Evolutionary conservation across 148 eudicot species (phyloP).

Genomic region (Suaeda aralocaspica): DNA sequence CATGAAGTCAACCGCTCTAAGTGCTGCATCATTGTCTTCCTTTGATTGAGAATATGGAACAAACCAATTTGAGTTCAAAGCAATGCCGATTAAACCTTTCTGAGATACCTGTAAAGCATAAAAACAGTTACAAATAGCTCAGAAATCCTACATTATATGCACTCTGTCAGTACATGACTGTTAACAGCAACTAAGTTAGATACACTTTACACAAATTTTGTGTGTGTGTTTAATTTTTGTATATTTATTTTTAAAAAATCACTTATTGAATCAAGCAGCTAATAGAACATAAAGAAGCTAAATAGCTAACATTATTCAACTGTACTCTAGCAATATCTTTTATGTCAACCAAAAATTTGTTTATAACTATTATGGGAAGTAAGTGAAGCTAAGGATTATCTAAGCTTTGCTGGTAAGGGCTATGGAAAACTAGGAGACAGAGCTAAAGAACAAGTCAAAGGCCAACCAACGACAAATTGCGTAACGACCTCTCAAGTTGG

Average conservation of each 20-base stretch:
- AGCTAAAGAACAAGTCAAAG: neutral
- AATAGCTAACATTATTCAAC: no score
- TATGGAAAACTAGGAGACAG: neutral
- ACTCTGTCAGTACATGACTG: neutral
- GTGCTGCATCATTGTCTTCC: slow-evolving; percentile 26
- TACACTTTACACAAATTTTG: neutral
- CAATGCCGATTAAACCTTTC: slow-evolving; percentile 51
- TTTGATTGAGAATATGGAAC: slow-evolving; percentile 32
- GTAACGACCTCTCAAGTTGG: no score
- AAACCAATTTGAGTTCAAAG: slow-evolving; percentile 40
- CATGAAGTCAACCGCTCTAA: slow-evolving; percentile 47
- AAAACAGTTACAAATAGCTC: slow-evolving; percentile 2
- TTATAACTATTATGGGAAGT: no score
- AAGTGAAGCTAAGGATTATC: neutral
- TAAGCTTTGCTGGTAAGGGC: neutral
- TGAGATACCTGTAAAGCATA: slow-evolving; percentile 32
- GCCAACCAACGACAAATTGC: neutral
- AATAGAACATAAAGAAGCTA: no score
- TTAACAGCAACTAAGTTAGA: neutral
- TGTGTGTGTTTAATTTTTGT: no score
- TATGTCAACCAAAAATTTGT: no score
- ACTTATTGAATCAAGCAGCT: slow-evolving; percentile 2
- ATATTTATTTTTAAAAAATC: neutral
- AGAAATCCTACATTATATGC: slow-evolving; percentile 1
- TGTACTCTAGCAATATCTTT: no score